Percentiles rank a stretch among this genome's conserved stretches.
These are phyloP conservation scores for Fusarium nygamai DNA, from an alignment of 2,329 filamentous ascomycete species.

Conservation along the genomic window DNA sequence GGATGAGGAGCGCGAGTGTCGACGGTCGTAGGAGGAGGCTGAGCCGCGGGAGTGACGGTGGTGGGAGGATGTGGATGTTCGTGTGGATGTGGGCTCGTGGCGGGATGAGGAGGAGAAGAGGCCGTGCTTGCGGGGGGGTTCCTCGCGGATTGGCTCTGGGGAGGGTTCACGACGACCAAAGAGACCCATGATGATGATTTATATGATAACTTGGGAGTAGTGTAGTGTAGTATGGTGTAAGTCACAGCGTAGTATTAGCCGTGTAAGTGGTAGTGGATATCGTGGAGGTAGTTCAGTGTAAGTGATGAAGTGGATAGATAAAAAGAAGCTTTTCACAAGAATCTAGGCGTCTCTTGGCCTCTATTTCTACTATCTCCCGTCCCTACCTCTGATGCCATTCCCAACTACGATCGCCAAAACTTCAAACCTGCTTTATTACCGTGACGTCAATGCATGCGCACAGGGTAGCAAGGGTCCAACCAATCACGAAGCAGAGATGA, in stretches of 20 bases:
- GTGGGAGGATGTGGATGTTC: conserved; percentile 39
- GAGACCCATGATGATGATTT: conserved; percentile 45
- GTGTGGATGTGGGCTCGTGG: conserved; percentile 42
- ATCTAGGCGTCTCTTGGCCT: conserved; percentile 29
- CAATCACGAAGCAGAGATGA: conserved; percentile 27
- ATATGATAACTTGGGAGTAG: neutral
- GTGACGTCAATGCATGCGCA: conserved; percentile 31
- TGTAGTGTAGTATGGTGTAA: neutral
- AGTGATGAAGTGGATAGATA: neutral
- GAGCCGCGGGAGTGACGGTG: conserved; percentile 15
- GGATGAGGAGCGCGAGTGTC: conserved; percentile 14
- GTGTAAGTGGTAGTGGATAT: neutral
- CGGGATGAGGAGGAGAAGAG: conserved; percentile 48
- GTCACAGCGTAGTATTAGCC: too few relatives aligned
- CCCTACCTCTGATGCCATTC: neutral
- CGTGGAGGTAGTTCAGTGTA: neutral
- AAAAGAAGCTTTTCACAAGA: conserved; percentile 17
- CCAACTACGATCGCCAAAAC: neutral
- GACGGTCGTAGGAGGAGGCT: conserved; percentile 29
- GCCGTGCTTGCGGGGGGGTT: conserved; percentile 46
- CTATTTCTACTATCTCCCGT: neutral
- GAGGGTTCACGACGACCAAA: conserved; percentile 46
- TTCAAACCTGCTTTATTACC: conserved; percentile 31
- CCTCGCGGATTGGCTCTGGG: conserved; percentile 45
- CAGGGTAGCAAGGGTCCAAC: conserved; percentile 19